Conservation (phyloP, 352 stramenopile genomes). For the Saprolegnia diclina region DNA sequence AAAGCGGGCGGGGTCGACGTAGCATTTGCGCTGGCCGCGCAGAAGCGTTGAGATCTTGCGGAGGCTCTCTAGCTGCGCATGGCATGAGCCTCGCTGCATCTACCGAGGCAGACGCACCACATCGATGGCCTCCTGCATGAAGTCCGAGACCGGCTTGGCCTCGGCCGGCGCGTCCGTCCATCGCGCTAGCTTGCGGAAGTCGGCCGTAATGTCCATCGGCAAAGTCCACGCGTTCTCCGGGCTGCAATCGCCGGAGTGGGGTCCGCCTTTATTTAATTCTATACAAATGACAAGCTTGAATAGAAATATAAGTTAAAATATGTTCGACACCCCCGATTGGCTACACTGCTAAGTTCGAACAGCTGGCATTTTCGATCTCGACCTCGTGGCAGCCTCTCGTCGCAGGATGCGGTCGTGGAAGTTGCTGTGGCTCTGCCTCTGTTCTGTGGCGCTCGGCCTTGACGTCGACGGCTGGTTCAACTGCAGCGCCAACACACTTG, state of each 20-base stretch:
- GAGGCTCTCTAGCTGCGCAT: constrained; percentile 6
- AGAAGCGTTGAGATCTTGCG: constrained; percentile 17
- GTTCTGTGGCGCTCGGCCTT: neutral
- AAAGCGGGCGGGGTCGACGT: constrained; percentile 22
- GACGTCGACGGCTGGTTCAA: constrained; percentile 25
- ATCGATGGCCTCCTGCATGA: constrained; percentile 17
- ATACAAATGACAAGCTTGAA: neutral
- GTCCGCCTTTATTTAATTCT: neutral
- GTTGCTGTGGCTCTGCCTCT: too few species aligned
- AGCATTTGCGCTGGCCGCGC: neutral
- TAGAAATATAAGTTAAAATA: neutral
- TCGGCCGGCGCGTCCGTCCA: neutral
- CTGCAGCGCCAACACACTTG: constrained; percentile 17
- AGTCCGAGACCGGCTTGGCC: constrained; percentile 2
- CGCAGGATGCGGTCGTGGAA: too few species aligned
- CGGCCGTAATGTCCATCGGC: constrained; percentile 21
- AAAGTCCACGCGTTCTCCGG: neutral
- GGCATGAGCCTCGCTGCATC: neutral
- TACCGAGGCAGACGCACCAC: constrained; percentile 5
- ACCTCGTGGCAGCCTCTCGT: too few species aligned
- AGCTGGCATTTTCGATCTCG: too few species aligned
- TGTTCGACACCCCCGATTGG: neutral
- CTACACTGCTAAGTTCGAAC: neutral
- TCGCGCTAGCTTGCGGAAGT: constrained; percentile 23
- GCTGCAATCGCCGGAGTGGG: neutral